Conservation (phyloP, 192 early-diverging fungal genomes). For the Backusella circina region DNA sequence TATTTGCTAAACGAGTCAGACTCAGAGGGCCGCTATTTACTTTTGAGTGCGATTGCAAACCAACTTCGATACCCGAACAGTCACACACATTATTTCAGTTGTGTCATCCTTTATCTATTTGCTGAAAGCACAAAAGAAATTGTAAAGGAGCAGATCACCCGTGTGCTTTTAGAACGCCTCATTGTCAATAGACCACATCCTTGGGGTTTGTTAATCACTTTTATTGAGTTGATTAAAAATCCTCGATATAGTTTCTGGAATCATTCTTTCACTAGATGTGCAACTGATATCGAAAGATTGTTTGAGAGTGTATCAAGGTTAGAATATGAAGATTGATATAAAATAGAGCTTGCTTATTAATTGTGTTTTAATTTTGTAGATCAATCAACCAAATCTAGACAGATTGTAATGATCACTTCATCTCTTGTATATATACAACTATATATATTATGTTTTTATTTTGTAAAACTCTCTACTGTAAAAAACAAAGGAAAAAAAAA, state of each 20-base stretch:
- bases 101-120: conserved; percentile 85
- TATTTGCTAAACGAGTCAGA: conserved; percentile 73
- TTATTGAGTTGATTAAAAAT: conserved; percentile 96
- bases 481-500: neutral
- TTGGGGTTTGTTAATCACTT: conserved; percentile 95
- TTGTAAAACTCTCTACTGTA: neutral
- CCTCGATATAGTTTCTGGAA: conserved; percentile 64
- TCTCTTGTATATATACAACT: neutral
- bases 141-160: conserved; percentile 92
- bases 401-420: neutral
- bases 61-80: conserved; percentile 97
- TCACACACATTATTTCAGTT: conserved; percentile 94
- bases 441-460: neutral
- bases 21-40: conserved; percentile 83
- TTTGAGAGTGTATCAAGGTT: conserved; percentile 66
- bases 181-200: conserved; percentile 97
- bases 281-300: conserved; percentile 79
- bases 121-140: conserved; percentile 69
- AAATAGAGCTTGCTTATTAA: neutral
- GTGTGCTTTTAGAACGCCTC: conserved; percentile 91
- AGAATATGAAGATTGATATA: neutral
- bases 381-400: conserved; percentile 38
- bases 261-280: conserved; percentile 58
- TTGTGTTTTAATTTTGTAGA: conserved; percentile 11
- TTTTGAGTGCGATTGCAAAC: conserved; percentile 91